Evolutionary conservation across 2,329 filamentous ascomycete species (phyloP), one percentile per base, ranked within the genome.

Genomic region (Orbilia brochopaga): DNA sequence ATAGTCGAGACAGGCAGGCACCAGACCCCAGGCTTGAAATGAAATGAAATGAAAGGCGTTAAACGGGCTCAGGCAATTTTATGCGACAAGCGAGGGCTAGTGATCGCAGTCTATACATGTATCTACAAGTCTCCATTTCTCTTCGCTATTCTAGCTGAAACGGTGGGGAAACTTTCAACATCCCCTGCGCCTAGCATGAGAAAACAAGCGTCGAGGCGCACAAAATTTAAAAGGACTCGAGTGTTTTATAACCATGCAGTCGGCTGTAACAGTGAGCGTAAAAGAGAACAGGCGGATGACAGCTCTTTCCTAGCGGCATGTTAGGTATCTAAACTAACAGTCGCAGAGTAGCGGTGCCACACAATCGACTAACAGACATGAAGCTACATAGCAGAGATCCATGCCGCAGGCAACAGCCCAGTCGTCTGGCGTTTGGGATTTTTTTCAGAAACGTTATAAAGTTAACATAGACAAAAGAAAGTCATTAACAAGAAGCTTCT

Each of bases 321-420:
- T 15, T 42, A 42, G 37, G 13, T 17, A 13, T 42, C 37, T 42
- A 42, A 42, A 13, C 37, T 42, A 42, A 42, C n/a, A 4, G 27
- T 42, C 4, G 13, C n/a, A 17, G 4, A 13, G 15, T 5, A 42
- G n/a, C 13, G 37, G n/a, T 17, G n/a, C 15, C 3, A 5, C n/a
- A 13, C 37, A 13, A 48, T 23, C 8, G 8, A 48, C 44, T 48
- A 48, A 48, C 44, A 23, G 44, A 48, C 44, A 48, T 21, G 44
- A 23, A 5, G 44, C 44, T 19, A 32, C 27, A 32, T n/a, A 8
- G 44, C 15, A 5, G 11, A 21, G 44, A 48, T 11, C 44, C 44
- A 48, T 48, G 44, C 44, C 19, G 44, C 17, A 48, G 17, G 19
- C 19, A 48, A 48, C 44, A 48, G 3, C 8, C 4, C 27, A 21